Percentiles rank a stretch among this genome's conserved stretches.
phyloP scores from a whole-genome alignment of 257 asterid genomes.

The Solanum arcanum region DNA sequence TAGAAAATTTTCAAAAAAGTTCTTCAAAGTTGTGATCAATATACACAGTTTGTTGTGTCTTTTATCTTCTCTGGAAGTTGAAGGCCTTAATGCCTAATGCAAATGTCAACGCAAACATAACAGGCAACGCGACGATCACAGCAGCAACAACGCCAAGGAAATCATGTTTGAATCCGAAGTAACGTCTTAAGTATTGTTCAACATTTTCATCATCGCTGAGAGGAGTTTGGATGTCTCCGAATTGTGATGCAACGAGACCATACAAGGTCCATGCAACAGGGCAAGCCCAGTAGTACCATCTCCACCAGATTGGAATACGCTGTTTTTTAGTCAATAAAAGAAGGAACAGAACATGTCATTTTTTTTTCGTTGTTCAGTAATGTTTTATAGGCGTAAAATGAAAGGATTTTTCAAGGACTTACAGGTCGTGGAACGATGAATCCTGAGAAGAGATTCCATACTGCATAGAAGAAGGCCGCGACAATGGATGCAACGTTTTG shows the following conservation, averaged over 20 bases:
- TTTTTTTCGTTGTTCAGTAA: background rate
- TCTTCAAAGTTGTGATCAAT: background rate
- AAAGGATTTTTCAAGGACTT: background rate
- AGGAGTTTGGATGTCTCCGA: slow-evolving; percentile 26
- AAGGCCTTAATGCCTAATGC: background rate
- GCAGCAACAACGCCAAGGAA: background rate
- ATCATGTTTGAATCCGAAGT: background rate
- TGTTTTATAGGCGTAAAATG: background rate
- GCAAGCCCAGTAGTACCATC: slow-evolving; percentile 74
- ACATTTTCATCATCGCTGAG: background rate
- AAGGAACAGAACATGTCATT: background rate
- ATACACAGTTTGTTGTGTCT: background rate
- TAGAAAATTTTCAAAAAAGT: background rate
- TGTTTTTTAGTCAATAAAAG: slow-evolving; percentile 5
- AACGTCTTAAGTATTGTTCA: background rate
- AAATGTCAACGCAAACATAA: background rate
- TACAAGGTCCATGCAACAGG: slow-evolving; percentile 61
- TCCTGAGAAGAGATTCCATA: background rate
- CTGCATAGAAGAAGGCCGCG: background rate
- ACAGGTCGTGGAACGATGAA: background rate
- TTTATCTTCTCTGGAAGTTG: background rate
- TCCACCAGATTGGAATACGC: slow-evolving; percentile 77
- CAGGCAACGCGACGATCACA: background rate
- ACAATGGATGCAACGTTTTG: background rate
- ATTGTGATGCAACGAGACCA: slow-evolving; percentile 53